Percentiles rank a stretch among this genome's conserved stretches.
These are phyloP conservation scores for Podila verticillata DNA, from an alignment of 192 early-diverging fungal species.

Conservation along the genomic window DNA sequence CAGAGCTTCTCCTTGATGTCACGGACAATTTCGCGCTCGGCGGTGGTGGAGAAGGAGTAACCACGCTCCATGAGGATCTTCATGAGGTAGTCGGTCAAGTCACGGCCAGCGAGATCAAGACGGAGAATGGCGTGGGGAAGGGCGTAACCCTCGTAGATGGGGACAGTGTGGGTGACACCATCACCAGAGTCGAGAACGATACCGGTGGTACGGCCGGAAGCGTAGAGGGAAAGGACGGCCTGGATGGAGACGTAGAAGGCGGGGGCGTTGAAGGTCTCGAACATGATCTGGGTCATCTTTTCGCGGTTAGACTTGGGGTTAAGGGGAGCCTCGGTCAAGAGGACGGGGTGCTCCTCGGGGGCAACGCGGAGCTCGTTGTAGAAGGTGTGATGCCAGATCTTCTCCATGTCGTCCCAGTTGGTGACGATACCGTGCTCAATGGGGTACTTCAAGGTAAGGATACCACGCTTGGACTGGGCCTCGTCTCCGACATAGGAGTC, in stretches of 20 bases:
- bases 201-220: conserved; percentile 98
- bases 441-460: conserved; percentile 87
- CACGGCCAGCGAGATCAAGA: conserved; percentile 96
- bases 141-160: conserved; percentile 97
- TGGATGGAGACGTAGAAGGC: conserved; percentile 98
- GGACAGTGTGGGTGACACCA: conserved; percentile 97
- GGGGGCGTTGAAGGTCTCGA: conserved; percentile 97
- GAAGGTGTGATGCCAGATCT: conserved; percentile 97
- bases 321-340: conserved; percentile 96
- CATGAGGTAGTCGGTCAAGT: conserved; percentile 95
- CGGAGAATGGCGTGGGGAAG: conserved; percentile 96
- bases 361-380: conserved; percentile 98
- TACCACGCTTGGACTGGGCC: conserved; percentile 91
- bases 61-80: conserved; percentile 96
- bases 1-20: conserved; percentile 99
- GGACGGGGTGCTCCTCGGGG: conserved; percentile 98
- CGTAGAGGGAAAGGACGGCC: conserved; percentile 95
- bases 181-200: conserved; percentile 98
- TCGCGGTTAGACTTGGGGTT: conserved; percentile 99
- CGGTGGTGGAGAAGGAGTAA: conserved; percentile 94
- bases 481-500: conserved; percentile 93
- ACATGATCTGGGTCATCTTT: conserved; percentile 99
- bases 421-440: conserved; percentile 94
- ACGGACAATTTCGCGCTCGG: conserved; percentile 98
- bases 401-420: conserved; percentile 96